phyloP scores from a whole-genome alignment of 2,329 filamentous ascomycete species.

The Torrubiellomyces zombiae region DNA sequence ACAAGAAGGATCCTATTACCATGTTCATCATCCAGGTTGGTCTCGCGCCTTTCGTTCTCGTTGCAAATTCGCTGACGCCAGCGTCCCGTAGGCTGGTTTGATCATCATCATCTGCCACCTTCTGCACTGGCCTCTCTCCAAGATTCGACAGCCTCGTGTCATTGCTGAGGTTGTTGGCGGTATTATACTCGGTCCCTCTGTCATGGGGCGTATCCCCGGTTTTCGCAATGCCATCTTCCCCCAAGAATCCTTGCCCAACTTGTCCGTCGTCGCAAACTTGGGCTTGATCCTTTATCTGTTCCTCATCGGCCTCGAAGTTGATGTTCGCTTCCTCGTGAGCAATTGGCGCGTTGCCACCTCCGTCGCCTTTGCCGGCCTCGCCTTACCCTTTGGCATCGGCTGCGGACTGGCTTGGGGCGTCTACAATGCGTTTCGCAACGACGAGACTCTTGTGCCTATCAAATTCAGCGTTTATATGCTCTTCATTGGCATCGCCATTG shows the following conservation, averaged over 20 bases:
- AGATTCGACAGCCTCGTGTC: slow-evolving; percentile 63
- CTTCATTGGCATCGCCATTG: slow-evolving; percentile 85
- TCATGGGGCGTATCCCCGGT: slow-evolving; percentile 71
- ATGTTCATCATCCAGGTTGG: slow-evolving; percentile 58
- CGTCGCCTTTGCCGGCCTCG: slow-evolving; percentile 66
- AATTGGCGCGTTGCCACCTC: slow-evolving; percentile 70
- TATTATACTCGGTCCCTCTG: slow-evolving; percentile 70
- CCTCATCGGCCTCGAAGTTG: slow-evolving; percentile 74
- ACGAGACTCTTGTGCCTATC: slow-evolving; percentile 22
- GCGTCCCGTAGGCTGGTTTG: slow-evolving; percentile 19
- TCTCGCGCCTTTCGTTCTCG: background rate
- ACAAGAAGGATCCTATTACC: slow-evolving; percentile 54
- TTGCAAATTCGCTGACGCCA: background rate
- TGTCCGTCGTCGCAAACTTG: slow-evolving; percentile 66
- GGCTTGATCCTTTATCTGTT: slow-evolving; percentile 77
- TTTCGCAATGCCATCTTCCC: slow-evolving; percentile 70
- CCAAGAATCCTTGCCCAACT: slow-evolving; percentile 51
- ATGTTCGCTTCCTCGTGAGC: slow-evolving; percentile 56
- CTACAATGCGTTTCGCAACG: slow-evolving; percentile 51
- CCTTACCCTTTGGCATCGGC: slow-evolving; percentile 67
- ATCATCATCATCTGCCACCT: slow-evolving; percentile 30
- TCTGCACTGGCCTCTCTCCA: slow-evolving; percentile 60
- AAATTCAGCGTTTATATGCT: slow-evolving; percentile 38
- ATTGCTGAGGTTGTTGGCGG: slow-evolving; percentile 78
- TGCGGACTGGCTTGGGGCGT: slow-evolving; percentile 67